phyloP scores from a whole-genome alignment of 2,329 filamentous ascomycete species.

The Penicillium sp. region DNA sequence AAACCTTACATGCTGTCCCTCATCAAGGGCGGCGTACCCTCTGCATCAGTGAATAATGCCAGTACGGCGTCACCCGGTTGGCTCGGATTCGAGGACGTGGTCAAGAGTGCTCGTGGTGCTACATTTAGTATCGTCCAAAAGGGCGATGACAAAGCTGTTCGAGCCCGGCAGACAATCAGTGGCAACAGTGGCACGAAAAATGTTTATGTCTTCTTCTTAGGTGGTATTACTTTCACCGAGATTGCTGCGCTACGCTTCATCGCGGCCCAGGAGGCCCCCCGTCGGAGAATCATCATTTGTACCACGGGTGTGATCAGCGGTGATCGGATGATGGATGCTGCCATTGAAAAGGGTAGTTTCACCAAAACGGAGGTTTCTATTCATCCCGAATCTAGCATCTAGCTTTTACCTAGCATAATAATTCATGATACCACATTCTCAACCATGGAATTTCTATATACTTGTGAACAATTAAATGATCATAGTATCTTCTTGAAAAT shows the following conservation, averaged over 20 bases:
- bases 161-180: conserved; percentile 80
- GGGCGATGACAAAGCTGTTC: conserved; percentile 88
- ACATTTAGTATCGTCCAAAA: conserved; percentile 93
- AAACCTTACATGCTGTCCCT: conserved; percentile 80
- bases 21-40: conserved; percentile 65
- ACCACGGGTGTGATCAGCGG: conserved; percentile 92
- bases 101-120: conserved; percentile 83
- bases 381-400: conserved; percentile 8
- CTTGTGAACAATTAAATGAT: too few relatives aligned
- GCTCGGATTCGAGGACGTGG: conserved; percentile 89
- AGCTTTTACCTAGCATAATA: conserved; percentile 13
- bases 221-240: conserved; percentile 95
- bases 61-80: conserved; percentile 74
- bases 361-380: conserved; percentile 39
- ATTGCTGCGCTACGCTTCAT: conserved; percentile 93
- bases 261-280: conserved; percentile 77
- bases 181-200: conserved; percentile 78
- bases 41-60: conserved; percentile 53
- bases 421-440: conserved; percentile 21
- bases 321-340: conserved; percentile 83
- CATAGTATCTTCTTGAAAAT: background rate
- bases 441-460: background rate
- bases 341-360: conserved; percentile 73
- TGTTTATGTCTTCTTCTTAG: conserved; percentile 94
- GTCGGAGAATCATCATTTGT: conserved; percentile 85